These are phyloP conservation scores for Lipomyces orientalis DNA, from an alignment of 805 yeast genomes.

Conservation along the genomic window DNA sequence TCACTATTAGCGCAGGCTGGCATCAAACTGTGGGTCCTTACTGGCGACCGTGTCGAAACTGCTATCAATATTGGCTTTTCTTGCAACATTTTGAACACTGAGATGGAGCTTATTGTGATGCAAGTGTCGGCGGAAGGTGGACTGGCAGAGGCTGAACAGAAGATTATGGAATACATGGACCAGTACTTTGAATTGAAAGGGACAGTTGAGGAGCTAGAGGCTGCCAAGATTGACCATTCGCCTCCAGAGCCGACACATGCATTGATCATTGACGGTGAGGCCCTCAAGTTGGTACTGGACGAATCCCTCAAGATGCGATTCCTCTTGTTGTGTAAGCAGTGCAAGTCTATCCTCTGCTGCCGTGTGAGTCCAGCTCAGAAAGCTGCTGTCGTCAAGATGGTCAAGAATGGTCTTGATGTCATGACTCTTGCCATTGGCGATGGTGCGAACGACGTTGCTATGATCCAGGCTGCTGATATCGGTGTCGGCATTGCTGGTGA, in stretches of 20 bases:
- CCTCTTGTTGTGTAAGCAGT: conserved; percentile 72
- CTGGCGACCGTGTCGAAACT: conserved; percentile 83
- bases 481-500: conserved; percentile 89
- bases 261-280: conserved; percentile 72
- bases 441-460: conserved; percentile 86
- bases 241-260: conserved; percentile 66
- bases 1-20: conserved; percentile 71
- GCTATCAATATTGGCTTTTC: conserved; percentile 84
- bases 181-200: conserved; percentile 57
- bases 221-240: conserved; percentile 65
- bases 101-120: conserved; percentile 72
- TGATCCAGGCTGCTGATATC: conserved; percentile 85
- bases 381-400: conserved; percentile 73
- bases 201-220: conserved; percentile 52
- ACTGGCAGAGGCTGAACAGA: conserved; percentile 42
- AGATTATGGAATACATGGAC: conserved; percentile 54
- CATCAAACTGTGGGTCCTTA: conserved; percentile 79
- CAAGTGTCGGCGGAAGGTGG: conserved; percentile 46
- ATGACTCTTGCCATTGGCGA: conserved; percentile 85
- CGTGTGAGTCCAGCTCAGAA: conserved; percentile 85
- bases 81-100: conserved; percentile 69
- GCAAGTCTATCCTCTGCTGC: conserved; percentile 80
- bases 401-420: conserved; percentile 66
- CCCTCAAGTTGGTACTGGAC: conserved; percentile 55
- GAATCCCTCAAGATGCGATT: conserved; percentile 58